Evolutionary conservation across 2,329 filamentous ascomycete species (phyloP).

Genomic region (Cladosporium sp.): DNA sequence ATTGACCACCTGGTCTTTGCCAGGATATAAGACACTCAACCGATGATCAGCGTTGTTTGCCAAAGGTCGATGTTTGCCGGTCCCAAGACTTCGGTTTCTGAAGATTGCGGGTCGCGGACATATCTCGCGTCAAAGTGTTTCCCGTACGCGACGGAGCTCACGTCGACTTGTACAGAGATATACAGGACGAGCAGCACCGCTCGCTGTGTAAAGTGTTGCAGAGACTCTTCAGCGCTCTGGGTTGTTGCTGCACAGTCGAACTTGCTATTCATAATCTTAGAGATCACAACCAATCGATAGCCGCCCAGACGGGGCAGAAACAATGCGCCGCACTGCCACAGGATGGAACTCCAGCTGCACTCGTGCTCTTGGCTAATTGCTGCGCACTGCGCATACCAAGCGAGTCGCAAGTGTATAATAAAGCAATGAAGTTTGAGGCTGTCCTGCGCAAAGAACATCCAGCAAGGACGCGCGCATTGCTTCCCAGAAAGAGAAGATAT

Average conservation of each 20-base stretch:
- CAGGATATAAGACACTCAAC: neutral
- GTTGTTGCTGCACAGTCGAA: neutral
- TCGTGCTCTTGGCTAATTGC: neutral
- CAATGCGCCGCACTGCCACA: neutral
- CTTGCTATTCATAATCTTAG: neutral
- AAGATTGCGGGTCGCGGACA: neutral
- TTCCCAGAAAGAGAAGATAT: constrained; percentile 16
- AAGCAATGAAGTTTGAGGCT: neutral
- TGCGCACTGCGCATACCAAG: neutral
- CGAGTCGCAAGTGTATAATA: neutral
- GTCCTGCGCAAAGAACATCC: neutral
- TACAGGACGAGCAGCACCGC: neutral
- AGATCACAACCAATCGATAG: neutral
- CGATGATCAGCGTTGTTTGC: neutral
- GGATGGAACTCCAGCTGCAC: neutral
- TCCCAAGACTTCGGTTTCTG: neutral
- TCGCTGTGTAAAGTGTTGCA: neutral
- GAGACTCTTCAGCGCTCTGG: neutral
- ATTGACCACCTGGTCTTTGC: neutral
- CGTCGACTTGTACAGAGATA: neutral
- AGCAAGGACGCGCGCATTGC: constrained; percentile 1
- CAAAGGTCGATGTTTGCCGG: neutral
- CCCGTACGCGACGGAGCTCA: neutral
- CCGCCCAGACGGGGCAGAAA: neutral
- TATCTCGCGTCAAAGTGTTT: neutral